Conservation (phyloP, 75 land plant species). For the Picea glauca region DNA sequence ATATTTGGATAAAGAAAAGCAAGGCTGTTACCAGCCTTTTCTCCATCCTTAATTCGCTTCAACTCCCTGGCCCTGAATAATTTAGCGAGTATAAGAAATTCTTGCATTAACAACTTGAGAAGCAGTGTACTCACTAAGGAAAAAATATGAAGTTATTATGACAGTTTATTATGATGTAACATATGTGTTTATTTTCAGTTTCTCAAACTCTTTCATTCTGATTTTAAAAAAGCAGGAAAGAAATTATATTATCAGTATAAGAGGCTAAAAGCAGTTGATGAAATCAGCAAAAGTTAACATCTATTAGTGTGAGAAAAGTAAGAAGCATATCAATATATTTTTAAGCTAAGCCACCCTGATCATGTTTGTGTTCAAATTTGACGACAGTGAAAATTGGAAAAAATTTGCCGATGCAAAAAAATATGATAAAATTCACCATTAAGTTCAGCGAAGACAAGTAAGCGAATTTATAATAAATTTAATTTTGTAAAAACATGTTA, state of each 20-base stretch:
- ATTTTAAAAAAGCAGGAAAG: too few species aligned
- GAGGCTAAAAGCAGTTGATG: not conserved
- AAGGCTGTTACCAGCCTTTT: constrained; percentile 64
- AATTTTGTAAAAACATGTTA: too few species aligned
- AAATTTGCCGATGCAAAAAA: too few species aligned
- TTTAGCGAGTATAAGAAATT: not conserved
- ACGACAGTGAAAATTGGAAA: too few species aligned
- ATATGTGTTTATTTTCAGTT: not conserved
- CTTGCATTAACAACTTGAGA: not conserved
- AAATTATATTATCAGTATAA: too few species aligned
- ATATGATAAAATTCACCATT: too few species aligned
- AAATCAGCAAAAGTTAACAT: not conserved
- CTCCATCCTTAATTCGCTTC: constrained; percentile 45
- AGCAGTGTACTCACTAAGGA: not conserved
- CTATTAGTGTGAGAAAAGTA: too few species aligned
- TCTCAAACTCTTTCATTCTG: not conserved
- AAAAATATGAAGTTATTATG: not conserved
- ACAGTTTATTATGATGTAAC: not conserved
- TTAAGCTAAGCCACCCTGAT: too few species aligned
- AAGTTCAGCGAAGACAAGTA: too few species aligned
- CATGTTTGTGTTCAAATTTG: too few species aligned
- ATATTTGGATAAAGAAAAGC: constrained; percentile 79
- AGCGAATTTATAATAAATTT: too few species aligned
- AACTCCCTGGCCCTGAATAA: constrained; percentile 65
- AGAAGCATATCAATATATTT: too few species aligned